phyloP scores from a whole-genome alignment of 345 rosid species.

The Streptanthus diversifolius region DNA sequence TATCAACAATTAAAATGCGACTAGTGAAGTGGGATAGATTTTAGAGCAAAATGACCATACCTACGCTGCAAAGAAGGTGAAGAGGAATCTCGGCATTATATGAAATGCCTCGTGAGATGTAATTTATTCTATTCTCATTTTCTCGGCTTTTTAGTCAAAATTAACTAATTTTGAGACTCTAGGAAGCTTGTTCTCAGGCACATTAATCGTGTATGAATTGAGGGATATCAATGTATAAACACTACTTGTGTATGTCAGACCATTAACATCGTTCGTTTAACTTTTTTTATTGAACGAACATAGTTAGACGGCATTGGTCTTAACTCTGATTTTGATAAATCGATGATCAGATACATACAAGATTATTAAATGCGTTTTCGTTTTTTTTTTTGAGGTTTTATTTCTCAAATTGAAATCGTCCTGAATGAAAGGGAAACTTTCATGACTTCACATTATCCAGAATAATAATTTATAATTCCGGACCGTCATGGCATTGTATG shows the following conservation, averaged over 20 bases:
- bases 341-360: background rate
- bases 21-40: no score
- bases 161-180: no score
- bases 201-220: background rate
- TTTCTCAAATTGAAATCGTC: background rate
- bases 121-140: no score
- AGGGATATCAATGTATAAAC: background rate
- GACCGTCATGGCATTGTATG: slow-evolving; percentile 1
- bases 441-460: slow-evolving; percentile 11
- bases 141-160: no score
- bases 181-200: no score
- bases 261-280: background rate
- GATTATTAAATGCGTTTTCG: background rate
- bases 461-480: background rate
- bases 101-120: no score
- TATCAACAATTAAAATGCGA: no score
- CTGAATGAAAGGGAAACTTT: background rate
- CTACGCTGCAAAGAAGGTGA: no score
- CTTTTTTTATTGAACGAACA: background rate
- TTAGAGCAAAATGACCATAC: no score
- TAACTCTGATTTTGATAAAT: background rate
- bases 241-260: background rate
- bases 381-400: background rate
- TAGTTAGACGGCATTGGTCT: no score
- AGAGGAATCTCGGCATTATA: no score